Evolutionary conservation across 2,329 filamentous ascomycete species (phyloP).

Genomic region (Pezicula neosporulosa): DNA sequence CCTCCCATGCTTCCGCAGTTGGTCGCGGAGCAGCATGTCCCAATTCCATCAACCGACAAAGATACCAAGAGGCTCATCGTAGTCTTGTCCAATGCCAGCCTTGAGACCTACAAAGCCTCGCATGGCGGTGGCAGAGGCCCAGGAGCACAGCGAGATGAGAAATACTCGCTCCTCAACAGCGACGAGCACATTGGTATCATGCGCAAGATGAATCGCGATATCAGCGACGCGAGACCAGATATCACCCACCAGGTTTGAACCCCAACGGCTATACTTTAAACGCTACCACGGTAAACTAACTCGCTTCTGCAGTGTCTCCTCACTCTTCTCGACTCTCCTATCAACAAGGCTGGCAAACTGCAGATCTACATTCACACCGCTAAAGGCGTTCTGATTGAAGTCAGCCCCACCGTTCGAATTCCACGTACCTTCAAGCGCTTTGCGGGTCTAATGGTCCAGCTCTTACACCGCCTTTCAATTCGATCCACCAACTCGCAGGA

Average conservation of each 20-base stretch:
- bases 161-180: constrained; percentile 96
- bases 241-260: constrained; percentile 92
- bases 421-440: constrained; percentile 99
- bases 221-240: constrained; percentile 94
- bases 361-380: constrained; percentile 99
- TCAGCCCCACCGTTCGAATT: constrained; percentile 96
- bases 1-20: constrained; percentile 87
- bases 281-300: constrained; percentile 19
- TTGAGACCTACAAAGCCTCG: constrained; percentile 95
- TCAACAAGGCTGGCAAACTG: constrained; percentile 96
- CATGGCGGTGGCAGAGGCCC: constrained; percentile 62
- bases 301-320: constrained; percentile 73
- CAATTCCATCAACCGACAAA: constrained; percentile 84
- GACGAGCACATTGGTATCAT: constrained; percentile 99
- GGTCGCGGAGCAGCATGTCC: constrained; percentile 85
- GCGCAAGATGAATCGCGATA: constrained; percentile 99
- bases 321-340: constrained; percentile 92
- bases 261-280: constrained; percentile 7
- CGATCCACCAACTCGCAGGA: constrained; percentile 95
- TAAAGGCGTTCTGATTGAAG: constrained; percentile 95
- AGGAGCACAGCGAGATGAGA: constrained; percentile 70
- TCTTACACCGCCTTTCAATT: constrained; percentile 92
- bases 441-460: constrained; percentile 96
- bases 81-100: constrained; percentile 91
- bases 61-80: constrained; percentile 90